Evolutionary conservation across 2,329 filamentous ascomycete species (phyloP).

Genomic region (Ceratocystiopsis sp.): DNA sequence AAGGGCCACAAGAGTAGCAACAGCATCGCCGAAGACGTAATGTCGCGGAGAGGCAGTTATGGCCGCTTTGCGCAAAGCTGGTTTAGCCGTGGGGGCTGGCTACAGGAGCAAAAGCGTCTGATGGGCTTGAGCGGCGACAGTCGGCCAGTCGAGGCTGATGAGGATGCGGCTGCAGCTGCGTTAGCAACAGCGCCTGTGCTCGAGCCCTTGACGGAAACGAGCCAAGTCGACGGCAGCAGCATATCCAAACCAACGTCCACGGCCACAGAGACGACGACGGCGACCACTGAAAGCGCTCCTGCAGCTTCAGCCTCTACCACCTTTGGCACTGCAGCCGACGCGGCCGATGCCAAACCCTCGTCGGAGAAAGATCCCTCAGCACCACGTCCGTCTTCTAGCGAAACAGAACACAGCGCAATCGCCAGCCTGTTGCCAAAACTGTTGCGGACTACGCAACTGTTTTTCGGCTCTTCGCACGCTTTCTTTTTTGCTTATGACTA

Average conservation of each 20-base stretch:
- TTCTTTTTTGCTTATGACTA: conserved; percentile 95
- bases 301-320: neutral
- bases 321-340: neutral
- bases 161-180: neutral
- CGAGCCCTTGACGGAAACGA: no score
- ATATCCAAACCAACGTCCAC: neutral
- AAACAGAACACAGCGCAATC: conserved; percentile 18
- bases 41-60: conserved; percentile 65
- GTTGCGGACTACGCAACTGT: conserved; percentile 63
- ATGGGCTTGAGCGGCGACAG: conserved; percentile 47
- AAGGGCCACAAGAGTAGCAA: conserved; percentile 17
- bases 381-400: neutral
- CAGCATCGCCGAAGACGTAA: conserved; percentile 77
- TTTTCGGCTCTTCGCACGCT: conserved; percentile 66
- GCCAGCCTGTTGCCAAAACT: conserved; percentile 62
- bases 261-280: neutral
- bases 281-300: neutral
- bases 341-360: neutral
- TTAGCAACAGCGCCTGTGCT: no score
- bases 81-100: conserved; percentile 79
- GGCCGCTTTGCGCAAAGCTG: conserved; percentile 79
- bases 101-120: conserved; percentile 48
- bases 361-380: conserved; percentile 1
- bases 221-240: conserved; percentile 2
- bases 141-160: conserved; percentile 17